Conservation (phyloP, 805 yeast genomes). For the Ogataea corticis region DNA sequence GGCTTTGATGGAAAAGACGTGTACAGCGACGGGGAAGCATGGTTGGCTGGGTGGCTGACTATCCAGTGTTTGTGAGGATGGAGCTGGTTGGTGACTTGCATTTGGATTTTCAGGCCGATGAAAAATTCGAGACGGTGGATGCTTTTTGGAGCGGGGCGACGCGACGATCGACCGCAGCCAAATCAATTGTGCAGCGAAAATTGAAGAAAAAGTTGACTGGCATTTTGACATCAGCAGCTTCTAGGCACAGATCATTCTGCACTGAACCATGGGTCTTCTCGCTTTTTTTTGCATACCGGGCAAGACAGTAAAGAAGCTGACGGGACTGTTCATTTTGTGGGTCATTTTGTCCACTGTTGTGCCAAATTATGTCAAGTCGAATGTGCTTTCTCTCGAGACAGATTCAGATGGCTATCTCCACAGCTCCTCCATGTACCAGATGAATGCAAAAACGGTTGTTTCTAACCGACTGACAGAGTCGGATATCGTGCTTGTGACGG, state of each 20-base stretch:
- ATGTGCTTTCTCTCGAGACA: neutral
- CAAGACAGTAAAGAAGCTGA: slow-evolving; percentile 9
- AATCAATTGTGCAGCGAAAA: too few species aligned
- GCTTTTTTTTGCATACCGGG: slow-evolving; percentile 5
- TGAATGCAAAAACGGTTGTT: slow-evolving; percentile 25
- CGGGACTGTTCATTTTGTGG: slow-evolving; percentile 9
- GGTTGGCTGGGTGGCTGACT: too few species aligned
- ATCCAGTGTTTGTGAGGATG: neutral
- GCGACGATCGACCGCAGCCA: neutral
- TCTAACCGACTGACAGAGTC: slow-evolving; percentile 20
- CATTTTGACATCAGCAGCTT: too few species aligned
- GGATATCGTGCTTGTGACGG: slow-evolving; percentile 50
- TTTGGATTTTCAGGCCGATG: neutral
- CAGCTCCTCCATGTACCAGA: slow-evolving; percentile 19
- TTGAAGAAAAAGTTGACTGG: too few species aligned
- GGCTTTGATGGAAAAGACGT: too few species aligned
- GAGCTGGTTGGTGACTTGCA: neutral
- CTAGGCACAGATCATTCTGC: neutral
- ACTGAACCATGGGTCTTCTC: neutral
- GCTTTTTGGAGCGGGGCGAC: slow-evolving; percentile 2
- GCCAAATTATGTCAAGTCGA: slow-evolving; percentile 4
- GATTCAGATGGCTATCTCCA: slow-evolving; percentile 24
- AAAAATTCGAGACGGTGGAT: neutral
- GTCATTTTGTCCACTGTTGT: slow-evolving; percentile 14
- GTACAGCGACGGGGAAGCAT: too few species aligned